phyloP scores from a whole-genome alignment of 225 moss, liverwort and hornwort species.

The Rhytidiadelphus loreus region DNA sequence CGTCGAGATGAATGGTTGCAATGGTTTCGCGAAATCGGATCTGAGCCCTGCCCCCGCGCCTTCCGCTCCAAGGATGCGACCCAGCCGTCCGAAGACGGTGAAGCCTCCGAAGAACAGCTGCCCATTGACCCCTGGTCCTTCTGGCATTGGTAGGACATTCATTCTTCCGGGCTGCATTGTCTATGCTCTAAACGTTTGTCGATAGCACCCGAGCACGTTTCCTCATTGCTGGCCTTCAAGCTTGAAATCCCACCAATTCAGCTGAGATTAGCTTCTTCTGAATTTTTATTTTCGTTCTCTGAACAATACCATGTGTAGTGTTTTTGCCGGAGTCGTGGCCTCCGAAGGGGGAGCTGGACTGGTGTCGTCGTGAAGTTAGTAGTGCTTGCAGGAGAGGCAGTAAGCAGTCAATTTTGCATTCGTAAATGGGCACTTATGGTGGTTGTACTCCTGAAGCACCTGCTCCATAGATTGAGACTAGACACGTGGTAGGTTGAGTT shows the following conservation, averaged over 20 bases:
- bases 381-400: not conserved
- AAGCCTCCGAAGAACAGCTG: constrained; percentile 62
- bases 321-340: not conserved
- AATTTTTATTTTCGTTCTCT: not conserved
- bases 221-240: not conserved
- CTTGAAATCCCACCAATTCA: not conserved
- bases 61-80: constrained; percentile 41
- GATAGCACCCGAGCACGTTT: not conserved
- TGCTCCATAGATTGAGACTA: not conserved
- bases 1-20: constrained; percentile 59
- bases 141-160: constrained; percentile 35
- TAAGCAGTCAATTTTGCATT: not conserved
- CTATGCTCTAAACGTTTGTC: not conserved
- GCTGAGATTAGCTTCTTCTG: not conserved
- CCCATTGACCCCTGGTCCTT: constrained; percentile 39
- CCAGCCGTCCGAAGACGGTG: constrained; percentile 51
- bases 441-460: not conserved
- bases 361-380: not conserved
- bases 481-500: not conserved
- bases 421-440: not conserved
- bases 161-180: not conserved
- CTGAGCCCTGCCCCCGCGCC: constrained; percentile 35
- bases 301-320: not conserved
- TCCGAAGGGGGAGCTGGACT: not conserved
- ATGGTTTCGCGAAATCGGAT: constrained; percentile 41